Evolutionary conservation across 2,329 filamentous ascomycete species (phyloP), one percentile per base, ranked within the genome.

Genomic region (Alternaria conjuncta): DNA sequence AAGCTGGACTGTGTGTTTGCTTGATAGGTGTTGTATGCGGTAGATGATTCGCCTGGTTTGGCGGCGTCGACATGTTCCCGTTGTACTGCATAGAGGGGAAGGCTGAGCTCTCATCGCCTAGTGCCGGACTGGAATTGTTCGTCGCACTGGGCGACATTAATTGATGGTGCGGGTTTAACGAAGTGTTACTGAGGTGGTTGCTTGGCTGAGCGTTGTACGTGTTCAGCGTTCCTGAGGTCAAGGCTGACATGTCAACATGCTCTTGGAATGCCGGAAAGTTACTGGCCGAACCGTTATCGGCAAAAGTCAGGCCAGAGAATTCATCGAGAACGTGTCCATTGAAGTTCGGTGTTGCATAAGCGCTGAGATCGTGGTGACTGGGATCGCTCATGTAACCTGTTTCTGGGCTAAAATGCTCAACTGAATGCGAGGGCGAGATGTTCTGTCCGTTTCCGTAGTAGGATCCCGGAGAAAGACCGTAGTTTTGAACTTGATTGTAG

Each of bases 341-440:
- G 67, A 75, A 75, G 50, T 64, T 76, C 11, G 78, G 74, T 9
- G 76, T 78, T 4, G 77, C 69, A 47, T 78, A 79, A 53, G 66
- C 73, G 65, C 74, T 78, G 23, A 71, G 57, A 32, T 78, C 73
- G 21, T 73, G 71, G 45, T 77, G 73, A 53, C 67, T 77, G 18
- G 73, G 69, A 55, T 80, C 78, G 58, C 75, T 79, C 56, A 74
- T 63, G 54, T 79, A 79, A 13, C 75, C 71, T 25, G 66, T 60
- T 44, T 80, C 76, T 9, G 79, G 77, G 51, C 78, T 81, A 32
- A 80, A 65, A 47, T 80, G 74, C 36, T 80, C 79, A 59, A 76
- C 71, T n/a, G 79, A 80, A 58, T 77, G 75, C 26, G 77, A 77
- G 23, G 79, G 79, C 8, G 79, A 81, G 36, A 77, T 68, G 55